Evolutionary conservation across 352 stramenopile genomes (phyloP).

Genomic region (Globisporangium nagaii): DNA sequence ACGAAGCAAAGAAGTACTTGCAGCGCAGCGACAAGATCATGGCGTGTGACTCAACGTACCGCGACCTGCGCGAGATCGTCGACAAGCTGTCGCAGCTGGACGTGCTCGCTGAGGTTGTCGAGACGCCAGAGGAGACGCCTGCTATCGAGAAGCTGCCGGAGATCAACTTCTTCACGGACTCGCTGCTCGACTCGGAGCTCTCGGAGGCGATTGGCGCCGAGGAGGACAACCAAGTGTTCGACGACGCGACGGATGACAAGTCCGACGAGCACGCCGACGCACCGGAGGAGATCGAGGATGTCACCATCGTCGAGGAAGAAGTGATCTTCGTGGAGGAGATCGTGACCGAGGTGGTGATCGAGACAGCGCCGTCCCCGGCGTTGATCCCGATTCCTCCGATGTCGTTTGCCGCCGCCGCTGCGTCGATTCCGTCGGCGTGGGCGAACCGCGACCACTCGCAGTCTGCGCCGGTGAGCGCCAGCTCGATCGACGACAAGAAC

Average conservation of each 20-base stretch:
- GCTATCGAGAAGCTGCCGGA: slow-evolving; percentile 43
- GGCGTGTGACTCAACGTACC: slow-evolving; percentile 71
- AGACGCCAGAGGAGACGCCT: slow-evolving; percentile 10
- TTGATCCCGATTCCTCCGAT: slow-evolving; percentile 32
- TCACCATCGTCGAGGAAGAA: slow-evolving; percentile 8
- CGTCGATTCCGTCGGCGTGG: slow-evolving; percentile 15
- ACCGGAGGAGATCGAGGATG: slow-evolving; percentile 11
- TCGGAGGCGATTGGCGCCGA: background rate
- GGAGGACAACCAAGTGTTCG: slow-evolving; percentile 7
- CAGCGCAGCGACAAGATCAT: slow-evolving; percentile 61
- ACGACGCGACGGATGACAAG: slow-evolving; percentile 15
- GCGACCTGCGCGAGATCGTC: slow-evolving; percentile 48
- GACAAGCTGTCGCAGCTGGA: slow-evolving; percentile 33
- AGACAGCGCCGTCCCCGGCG: slow-evolving; percentile 10
- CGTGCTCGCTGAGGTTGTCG: slow-evolving; percentile 13
- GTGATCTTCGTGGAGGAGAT: background rate
- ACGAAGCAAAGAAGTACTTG: slow-evolving; percentile 73
- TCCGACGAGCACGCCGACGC: slow-evolving; percentile 10
- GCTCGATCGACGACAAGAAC: slow-evolving; percentile 14
- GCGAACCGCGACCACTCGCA: slow-evolving; percentile 22
- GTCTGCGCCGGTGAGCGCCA: slow-evolving; percentile 6
- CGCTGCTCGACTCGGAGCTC: slow-evolving; percentile 33
- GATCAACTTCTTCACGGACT: slow-evolving; percentile 87
- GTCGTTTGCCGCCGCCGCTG: slow-evolving; percentile 41
- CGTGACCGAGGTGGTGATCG: slow-evolving; percentile 4